Evolutionary conservation across 495 filamentous ascomycete genomes (phyloP), one percentile per base, ranked within the genome.

Genomic region (Penicillium diatomitis): DNA sequence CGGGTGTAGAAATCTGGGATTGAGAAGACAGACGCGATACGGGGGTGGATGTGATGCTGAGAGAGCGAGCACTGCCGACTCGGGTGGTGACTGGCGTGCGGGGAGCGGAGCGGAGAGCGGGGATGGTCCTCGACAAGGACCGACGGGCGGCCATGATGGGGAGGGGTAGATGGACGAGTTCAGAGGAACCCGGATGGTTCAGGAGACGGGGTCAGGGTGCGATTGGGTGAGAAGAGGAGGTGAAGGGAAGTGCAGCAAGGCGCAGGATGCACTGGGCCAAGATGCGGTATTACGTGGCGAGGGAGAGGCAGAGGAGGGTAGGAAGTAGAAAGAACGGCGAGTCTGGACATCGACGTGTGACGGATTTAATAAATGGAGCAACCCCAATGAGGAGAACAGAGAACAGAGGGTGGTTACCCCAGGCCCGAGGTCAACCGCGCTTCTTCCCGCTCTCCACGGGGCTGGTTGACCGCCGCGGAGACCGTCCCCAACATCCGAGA

Each of bases 71-170:
- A 32, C 51, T 49, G 30, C 58, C 57, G 44, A 62, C 46, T 46
- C 62, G 59, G 44, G 61, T 53, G 54, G 61, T 49, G 41, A 68
- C 49, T 29, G 58, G 49, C 46, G 63, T 70, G 68, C 68, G 68
- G 70, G 70, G 70, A 67, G 60, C 56, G 50, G 62, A 65, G 63
- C 64, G 67, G 60, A 74, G 69, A 64, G 69, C 61, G 64, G 71
- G 69, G 61, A 72, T 55, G 46, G 69, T 65, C 41, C 65, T 60
- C 54, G 65, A 52, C 50, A 72, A 51, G 34, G 70, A 71, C 58
- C 67, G 69, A 55, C 68, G 62, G 64, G 71, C 68, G 57, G 71
- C 69, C 70, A 74, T 74, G 49, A 36, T 68, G 57, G 20, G 20
- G 20, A 20, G 20, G 20, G 20, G 20, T 20, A 0, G 20, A 20